phyloP scores from a whole-genome alignment of 2,329 filamentous ascomycete genomes.

The Aureobasidium leucospermi region DNA sequence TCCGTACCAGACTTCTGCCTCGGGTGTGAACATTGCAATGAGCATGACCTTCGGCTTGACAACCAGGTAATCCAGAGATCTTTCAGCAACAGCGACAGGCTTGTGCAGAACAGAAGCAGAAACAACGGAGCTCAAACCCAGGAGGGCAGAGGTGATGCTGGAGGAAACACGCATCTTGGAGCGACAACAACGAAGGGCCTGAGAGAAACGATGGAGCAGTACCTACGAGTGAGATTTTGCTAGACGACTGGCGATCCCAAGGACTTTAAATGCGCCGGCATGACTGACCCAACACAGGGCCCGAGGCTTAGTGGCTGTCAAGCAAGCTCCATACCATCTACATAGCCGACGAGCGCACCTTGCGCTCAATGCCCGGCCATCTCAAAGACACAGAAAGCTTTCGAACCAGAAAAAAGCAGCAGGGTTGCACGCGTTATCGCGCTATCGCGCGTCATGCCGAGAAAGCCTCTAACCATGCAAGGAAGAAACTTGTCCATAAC shows the following conservation, averaged over 20 bases:
- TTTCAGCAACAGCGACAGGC: constrained; percentile 14
- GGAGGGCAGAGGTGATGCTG: constrained; percentile 5
- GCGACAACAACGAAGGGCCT: neutral
- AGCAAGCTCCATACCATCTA: neutral
- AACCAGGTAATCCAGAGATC: constrained; percentile 21
- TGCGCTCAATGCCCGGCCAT: neutral
- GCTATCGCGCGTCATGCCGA: neutral
- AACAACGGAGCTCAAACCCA: constrained; percentile 11
- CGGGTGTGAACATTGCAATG: constrained; percentile 49
- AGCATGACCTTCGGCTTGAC: constrained; percentile 55
- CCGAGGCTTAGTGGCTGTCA: neutral
- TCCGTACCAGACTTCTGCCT: constrained; percentile 23
- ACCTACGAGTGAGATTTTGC: neutral
- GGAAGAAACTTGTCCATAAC: neutral
- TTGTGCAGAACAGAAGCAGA: constrained; percentile 11
- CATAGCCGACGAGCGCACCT: constrained; percentile 1
- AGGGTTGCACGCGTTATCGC: neutral
- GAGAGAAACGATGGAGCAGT: neutral
- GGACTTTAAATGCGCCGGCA: neutral
- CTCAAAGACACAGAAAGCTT: neutral
- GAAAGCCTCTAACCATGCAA: neutral
- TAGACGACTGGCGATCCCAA: neutral
- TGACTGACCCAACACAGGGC: neutral
- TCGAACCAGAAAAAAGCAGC: neutral
- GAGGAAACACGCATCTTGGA: constrained; percentile 10